These are phyloP conservation scores for Tremella yokohamensis DNA, from an alignment of 768 basidiomycete genomes.

Conservation along the genomic window DNA sequence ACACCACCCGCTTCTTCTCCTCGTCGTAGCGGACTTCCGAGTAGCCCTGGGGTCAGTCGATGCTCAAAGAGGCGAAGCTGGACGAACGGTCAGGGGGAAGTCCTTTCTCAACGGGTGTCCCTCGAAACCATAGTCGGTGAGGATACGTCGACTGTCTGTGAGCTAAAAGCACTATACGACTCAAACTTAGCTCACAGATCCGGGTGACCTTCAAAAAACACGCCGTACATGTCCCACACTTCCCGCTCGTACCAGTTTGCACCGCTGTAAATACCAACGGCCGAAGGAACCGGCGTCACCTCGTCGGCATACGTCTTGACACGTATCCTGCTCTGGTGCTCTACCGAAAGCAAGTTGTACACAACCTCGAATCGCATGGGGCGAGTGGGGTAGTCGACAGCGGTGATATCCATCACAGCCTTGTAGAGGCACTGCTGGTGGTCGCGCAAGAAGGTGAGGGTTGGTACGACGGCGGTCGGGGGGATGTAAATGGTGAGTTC, in stretches of 20 bases:
- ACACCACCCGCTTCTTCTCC: conserved; percentile 93
- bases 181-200: conserved; percentile 68
- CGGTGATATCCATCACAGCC: conserved; percentile 84
- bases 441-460: conserved; percentile 88
- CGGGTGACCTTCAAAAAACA: conserved; percentile 93
- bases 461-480: conserved; percentile 75
- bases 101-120: conserved; percentile 97
- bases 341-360: conserved; percentile 83
- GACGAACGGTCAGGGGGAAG: conserved; percentile 86
- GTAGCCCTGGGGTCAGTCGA: conserved; percentile 67
- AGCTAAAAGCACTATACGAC: conserved; percentile 5
- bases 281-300: conserved; percentile 83
- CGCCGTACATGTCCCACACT: conserved; percentile 95
- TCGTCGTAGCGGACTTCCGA: conserved; percentile 97
- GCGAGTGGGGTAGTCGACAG: conserved; percentile 89
- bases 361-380: conserved; percentile 94
- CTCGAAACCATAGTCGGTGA: conserved; percentile 98
- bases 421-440: conserved; percentile 96
- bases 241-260: conserved; percentile 99
- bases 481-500: conserved; percentile 85
- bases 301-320: conserved; percentile 98
- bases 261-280: conserved; percentile 71
- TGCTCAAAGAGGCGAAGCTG: neutral
- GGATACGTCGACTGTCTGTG: conserved; percentile 74
- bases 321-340: conserved; percentile 75